Conservation (phyloP, 2,329 filamentous ascomycete species). For the Pseudogymnoascus sp. region DNA sequence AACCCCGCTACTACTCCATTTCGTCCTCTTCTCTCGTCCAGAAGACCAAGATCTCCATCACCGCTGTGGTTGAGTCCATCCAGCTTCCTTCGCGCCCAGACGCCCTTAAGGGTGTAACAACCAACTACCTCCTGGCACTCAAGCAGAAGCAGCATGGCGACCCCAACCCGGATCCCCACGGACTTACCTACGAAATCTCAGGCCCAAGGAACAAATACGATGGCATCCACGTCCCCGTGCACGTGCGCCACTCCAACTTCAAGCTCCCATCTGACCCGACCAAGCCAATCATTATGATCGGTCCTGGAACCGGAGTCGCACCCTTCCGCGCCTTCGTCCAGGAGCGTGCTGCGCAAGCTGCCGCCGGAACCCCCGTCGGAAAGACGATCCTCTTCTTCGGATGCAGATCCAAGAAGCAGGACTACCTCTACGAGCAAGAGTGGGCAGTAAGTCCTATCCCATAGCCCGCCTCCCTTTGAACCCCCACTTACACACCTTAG, state of each 20-base stretch:
- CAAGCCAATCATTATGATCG: conserved; percentile 93
- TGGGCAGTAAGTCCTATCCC: conserved; percentile 68
- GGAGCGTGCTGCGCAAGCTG: conserved; percentile 78
- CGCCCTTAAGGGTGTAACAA: conserved; percentile 84
- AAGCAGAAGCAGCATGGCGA: conserved; percentile 97
- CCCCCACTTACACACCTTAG: conserved; percentile 39
- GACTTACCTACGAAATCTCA: conserved; percentile 76
- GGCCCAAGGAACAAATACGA: conserved; percentile 97
- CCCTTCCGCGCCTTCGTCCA: conserved; percentile 95
- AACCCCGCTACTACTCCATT: conserved; percentile 98
- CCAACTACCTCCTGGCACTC: conserved; percentile 90
- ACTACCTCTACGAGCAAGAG: conserved; percentile 87
- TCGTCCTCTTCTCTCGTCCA: conserved; percentile 94
- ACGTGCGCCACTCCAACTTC: conserved; percentile 97
- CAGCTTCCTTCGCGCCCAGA: conserved; percentile 70
- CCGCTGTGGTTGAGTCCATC: conserved; percentile 85
- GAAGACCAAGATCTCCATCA: conserved; percentile 91
- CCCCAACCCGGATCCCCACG: conserved; percentile 71
- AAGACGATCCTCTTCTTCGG: conserved; percentile 91
- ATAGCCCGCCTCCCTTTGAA: not conserved
- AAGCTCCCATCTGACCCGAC: conserved; percentile 93
- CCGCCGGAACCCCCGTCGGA: conserved; percentile 75
- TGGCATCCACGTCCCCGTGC: conserved; percentile 88
- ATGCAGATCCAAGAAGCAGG: conserved; percentile 79
- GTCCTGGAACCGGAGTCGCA: conserved; percentile 91